Percentiles rank a stretch among this genome's conserved stretches.
These are phyloP conservation scores for Monosporascus ibericus DNA, from an alignment of 2,329 filamentous ascomycete species.

Conservation along the genomic window DNA sequence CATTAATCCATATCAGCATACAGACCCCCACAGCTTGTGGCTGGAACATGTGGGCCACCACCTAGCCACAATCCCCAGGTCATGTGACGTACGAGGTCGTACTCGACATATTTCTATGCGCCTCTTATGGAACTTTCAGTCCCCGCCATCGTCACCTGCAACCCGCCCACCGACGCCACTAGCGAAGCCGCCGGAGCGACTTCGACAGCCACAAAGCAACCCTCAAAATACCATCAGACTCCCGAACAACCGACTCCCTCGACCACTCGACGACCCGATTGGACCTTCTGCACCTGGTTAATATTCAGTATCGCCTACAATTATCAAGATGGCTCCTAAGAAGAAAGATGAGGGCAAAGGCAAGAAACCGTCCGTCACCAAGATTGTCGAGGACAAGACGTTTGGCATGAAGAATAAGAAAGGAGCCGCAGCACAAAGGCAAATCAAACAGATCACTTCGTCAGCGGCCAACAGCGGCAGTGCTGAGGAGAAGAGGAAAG, in stretches of 20 bases:
- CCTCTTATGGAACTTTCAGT: slow-evolving; percentile 6
- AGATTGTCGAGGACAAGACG: slow-evolving; percentile 84
- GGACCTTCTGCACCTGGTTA: neutral
- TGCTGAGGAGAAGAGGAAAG: slow-evolving; percentile 81
- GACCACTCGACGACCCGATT: neutral
- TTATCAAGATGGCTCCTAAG: slow-evolving; percentile 68
- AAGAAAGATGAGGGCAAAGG: slow-evolving; percentile 42
- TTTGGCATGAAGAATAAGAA: slow-evolving; percentile 99
- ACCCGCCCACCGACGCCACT: slow-evolving; percentile 15
- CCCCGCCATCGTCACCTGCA: slow-evolving; percentile 14
- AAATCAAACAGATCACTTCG: slow-evolving; percentile 77
- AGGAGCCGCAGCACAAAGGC: slow-evolving; percentile 80
- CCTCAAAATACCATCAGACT: neutral
- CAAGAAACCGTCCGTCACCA: slow-evolving; percentile 52
- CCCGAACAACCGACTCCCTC: neutral
- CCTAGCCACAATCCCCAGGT: slow-evolving; percentile 1
- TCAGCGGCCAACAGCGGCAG: slow-evolving; percentile 68
- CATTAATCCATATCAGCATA: slow-evolving; percentile 3
- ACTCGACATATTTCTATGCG: too few relatives aligned
- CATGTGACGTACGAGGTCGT: slow-evolving; percentile 13
- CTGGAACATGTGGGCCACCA: neutral
- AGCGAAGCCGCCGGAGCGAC: neutral
- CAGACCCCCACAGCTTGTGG: slow-evolving; percentile 4
- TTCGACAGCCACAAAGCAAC: neutral
- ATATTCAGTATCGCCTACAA: neutral